Percentiles rank a stretch among this genome's conserved stretches.
Conservation (phyloP, 345 rosid genomes). For the Citrus unshiu region DNA sequence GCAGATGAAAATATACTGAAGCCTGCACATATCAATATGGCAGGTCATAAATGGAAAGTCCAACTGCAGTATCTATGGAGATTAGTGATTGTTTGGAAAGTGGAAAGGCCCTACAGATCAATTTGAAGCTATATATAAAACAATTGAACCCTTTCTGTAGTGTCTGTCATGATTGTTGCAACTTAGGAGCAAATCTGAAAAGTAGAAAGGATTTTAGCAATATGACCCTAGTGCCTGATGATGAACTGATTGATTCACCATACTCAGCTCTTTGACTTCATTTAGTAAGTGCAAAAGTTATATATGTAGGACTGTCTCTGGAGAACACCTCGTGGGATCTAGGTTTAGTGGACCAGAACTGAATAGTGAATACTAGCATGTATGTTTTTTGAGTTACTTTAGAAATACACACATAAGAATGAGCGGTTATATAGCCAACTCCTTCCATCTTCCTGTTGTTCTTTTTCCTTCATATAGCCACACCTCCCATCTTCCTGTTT, state of each 20-base stretch:
- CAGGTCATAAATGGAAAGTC: constrained; percentile 11
- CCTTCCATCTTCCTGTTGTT: too few relatives aligned
- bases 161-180: neutral
- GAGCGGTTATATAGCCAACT: neutral
- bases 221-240: neutral
- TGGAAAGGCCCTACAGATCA: neutral
- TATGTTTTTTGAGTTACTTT: neutral
- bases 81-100: constrained; percentile 15
- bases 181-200: neutral
- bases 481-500: too few relatives aligned
- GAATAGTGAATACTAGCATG: neutral
- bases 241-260: neutral
- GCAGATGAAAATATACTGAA: constrained; percentile 6
- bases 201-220: neutral
- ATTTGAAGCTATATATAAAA: neutral
- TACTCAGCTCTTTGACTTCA: too few relatives aligned
- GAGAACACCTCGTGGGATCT: neutral
- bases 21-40: constrained; percentile 15
- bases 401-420: neutral
- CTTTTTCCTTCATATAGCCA: neutral
- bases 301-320: neutral
- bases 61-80: neutral
- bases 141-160: neutral
- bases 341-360: neutral
- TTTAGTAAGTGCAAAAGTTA: neutral